Evolutionary conservation across 192 early-diverging fungal genomes (phyloP).

Genomic region (Backusella westeae): DNA sequence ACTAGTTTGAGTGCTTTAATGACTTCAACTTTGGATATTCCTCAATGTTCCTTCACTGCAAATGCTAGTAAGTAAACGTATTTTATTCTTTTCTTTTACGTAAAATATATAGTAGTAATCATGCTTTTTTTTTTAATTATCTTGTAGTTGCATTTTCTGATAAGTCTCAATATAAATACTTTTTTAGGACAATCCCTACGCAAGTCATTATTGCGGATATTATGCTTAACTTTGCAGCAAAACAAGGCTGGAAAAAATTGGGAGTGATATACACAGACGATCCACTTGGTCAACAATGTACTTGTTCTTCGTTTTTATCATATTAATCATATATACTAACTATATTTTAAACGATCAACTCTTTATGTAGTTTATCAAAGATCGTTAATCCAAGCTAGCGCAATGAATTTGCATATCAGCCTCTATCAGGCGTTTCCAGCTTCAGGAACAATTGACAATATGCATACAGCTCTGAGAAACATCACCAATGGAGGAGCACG

Average conservation of each 20-base stretch:
- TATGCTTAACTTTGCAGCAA: conserved; percentile 46
- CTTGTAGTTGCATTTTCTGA: conserved; percentile 41
- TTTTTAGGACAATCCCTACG: conserved; percentile 51
- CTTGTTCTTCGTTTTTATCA: not conserved
- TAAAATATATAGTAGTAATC: not conserved
- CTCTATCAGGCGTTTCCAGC: conserved; percentile 39
- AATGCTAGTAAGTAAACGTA: conserved; percentile 38
- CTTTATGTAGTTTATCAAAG: conserved; percentile 40
- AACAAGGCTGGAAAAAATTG: conserved; percentile 44
- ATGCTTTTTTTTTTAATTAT: not conserved
- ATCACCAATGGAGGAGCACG: conserved; percentile 37
- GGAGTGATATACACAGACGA: conserved; percentile 52
- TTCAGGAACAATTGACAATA: conserved; percentile 24
- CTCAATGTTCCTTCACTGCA: conserved; percentile 52
- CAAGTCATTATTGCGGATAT: conserved; percentile 45
- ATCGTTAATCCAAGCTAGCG: conserved; percentile 24
- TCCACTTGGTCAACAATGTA: conserved; percentile 47
- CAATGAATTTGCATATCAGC: conserved; percentile 34
- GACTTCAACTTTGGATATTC: conserved; percentile 45
- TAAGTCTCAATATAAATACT: conserved; percentile 46
- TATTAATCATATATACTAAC: not conserved
- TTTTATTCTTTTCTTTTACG: not conserved
- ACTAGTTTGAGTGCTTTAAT: conserved; percentile 45
- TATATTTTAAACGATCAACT: not conserved
- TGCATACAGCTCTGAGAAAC: conserved; percentile 24